Evolutionary conservation across 2,329 filamentous ascomycete species (phyloP).

Genomic region (Pestalotiopsis sp.): DNA sequence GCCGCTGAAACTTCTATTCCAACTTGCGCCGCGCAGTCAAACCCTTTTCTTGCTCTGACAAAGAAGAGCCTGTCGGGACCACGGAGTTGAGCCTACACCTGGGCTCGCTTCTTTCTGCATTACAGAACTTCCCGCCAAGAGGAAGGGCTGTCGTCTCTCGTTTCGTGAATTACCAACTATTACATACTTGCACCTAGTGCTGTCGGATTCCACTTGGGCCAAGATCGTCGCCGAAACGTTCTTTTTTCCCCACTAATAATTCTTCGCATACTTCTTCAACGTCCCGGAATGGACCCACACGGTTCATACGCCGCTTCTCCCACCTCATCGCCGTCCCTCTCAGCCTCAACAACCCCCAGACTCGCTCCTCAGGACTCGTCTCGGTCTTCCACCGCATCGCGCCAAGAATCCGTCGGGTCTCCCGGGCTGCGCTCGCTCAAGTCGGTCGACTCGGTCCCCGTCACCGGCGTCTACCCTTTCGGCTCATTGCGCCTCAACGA

Average conservation of each 20-base stretch:
- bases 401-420: conserved; percentile 12
- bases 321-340: neutral
- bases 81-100: too few relatives aligned
- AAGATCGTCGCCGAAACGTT: neutral
- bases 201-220: neutral
- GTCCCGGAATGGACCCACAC: conserved; percentile 11
- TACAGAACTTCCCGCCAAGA: too few relatives aligned
- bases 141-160: too few relatives aligned
- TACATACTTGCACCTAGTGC: neutral
- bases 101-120: too few relatives aligned
- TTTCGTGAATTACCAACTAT: too few relatives aligned
- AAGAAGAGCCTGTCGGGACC: too few relatives aligned
- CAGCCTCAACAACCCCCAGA: neutral
- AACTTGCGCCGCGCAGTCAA: neutral
- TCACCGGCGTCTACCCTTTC: conserved; percentile 31
- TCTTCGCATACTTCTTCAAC: neutral
- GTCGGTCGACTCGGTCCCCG: conserved; percentile 34
- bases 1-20: neutral
- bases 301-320: conserved; percentile 6
- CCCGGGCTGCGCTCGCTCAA: conserved; percentile 22
- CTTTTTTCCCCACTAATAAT: neutral
- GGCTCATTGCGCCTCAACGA: conserved; percentile 24
- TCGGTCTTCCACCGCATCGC: neutral
- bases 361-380: neutral
- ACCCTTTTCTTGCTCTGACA: too few relatives aligned